phyloP scores from a whole-genome alignment of 176 grass and related monocot genomes.

The Oryza punctata region DNA sequence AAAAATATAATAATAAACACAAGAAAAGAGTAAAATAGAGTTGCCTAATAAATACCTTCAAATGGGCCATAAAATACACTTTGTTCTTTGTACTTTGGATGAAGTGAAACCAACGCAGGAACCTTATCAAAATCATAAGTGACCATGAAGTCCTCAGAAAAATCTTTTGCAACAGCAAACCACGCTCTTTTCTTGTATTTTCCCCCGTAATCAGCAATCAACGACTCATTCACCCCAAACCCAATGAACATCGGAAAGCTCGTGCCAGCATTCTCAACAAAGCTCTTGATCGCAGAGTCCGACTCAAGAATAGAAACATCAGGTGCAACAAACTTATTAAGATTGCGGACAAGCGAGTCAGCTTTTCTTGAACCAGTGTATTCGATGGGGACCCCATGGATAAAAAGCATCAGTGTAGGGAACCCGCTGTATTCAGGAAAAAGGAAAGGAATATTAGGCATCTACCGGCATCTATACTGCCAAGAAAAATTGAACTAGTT shows the following conservation, averaged over 20 bases:
- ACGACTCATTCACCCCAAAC: conserved; percentile 78
- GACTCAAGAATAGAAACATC: conserved; percentile 79
- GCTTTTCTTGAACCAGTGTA: conserved; percentile 92
- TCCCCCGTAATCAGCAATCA: conserved; percentile 66
- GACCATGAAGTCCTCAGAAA: conserved; percentile 75
- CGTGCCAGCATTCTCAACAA: conserved; percentile 67
- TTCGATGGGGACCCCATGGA: conserved; percentile 77
- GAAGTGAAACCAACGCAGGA: conserved; percentile 65
- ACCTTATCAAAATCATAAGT: conserved; percentile 87
- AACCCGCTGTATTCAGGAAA: conserved; percentile 69
- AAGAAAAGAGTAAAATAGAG: conserved; percentile 3
- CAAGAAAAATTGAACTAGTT: conserved; percentile 5
- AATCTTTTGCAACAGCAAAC: conserved; percentile 94
- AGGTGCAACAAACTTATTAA: conserved; percentile 89
- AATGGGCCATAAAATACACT: conserved; percentile 94
- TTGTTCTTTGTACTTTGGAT: conserved; percentile 84
- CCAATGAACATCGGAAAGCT: conserved; percentile 91
- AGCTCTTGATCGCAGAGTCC: conserved; percentile 67
- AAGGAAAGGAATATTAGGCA: conserved; percentile 6
- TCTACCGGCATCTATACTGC: conserved; percentile 9
- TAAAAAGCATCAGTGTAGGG: conserved; percentile 92
- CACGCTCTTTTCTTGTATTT: conserved; percentile 99
- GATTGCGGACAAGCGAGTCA: conserved; percentile 71
- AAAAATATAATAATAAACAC: conserved; percentile 3
- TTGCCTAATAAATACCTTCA: conserved; percentile 63